These are phyloP conservation scores for Schizonepeta tenuifolia DNA, from an alignment of 257 asterid genomes.

Conservation along the genomic window DNA sequence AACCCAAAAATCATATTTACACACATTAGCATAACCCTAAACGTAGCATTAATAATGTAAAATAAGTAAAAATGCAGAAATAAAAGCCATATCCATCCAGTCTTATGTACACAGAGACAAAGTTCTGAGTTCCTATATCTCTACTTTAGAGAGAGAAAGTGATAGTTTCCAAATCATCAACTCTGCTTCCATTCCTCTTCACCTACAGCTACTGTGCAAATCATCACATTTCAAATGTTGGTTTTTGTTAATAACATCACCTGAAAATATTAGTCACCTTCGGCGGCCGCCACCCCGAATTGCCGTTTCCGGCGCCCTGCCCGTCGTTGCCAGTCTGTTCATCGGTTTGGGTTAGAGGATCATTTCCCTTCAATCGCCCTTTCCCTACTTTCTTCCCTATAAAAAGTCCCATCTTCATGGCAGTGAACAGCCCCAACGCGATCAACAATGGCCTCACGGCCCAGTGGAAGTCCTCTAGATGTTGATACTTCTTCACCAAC, in stretches of 20 bases:
- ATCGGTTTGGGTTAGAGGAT: constrained; percentile 35
- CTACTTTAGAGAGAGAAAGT: not conserved
- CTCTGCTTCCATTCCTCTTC: not conserved
- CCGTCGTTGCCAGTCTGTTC: constrained; percentile 43
- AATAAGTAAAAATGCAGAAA: not conserved
- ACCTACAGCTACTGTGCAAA: constrained; percentile 13
- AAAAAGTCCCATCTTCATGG: constrained; percentile 69
- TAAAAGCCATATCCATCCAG: constrained; percentile 10
- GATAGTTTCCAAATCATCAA: too few relatives aligned
- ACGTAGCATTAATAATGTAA: not conserved
- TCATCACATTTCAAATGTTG: not conserved
- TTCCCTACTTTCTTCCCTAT: constrained; percentile 62
- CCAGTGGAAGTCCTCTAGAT: constrained; percentile 93
- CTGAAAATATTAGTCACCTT: constrained; percentile 68
- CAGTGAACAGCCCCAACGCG: constrained; percentile 75
- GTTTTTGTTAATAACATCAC: constrained; percentile 31
- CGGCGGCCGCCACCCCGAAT: constrained; percentile 65
- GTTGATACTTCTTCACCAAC: constrained; percentile 75
- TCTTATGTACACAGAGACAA: constrained; percentile 39
- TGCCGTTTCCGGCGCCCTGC: constrained; percentile 14
- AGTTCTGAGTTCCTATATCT: constrained; percentile 6
- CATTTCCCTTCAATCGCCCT: constrained; percentile 44
- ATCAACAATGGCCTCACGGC: constrained; percentile 76
- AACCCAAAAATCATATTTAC: not conserved
- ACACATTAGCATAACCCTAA: not conserved